A percentile compares a stretch with the other conserved stretches of the same genome.
These are phyloP conservation scores for Gnomoniopsis sp. DNA, from an alignment of 2,329 filamentous ascomycete species.

Conservation along the genomic window DNA sequence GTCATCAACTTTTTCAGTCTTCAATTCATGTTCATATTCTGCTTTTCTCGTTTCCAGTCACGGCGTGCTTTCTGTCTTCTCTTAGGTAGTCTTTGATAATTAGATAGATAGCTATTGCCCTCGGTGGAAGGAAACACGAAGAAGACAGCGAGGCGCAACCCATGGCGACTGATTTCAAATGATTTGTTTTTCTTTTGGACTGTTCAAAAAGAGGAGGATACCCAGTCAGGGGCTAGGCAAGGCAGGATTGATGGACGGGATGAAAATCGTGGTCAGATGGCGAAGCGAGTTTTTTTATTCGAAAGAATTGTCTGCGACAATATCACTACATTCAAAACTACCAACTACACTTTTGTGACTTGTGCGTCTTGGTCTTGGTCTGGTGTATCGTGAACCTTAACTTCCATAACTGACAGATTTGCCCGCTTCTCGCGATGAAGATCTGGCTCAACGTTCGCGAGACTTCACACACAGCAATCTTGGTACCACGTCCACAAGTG, in stretches of 20 bases:
- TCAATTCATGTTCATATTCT: not conserved
- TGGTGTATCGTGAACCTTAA: no score
- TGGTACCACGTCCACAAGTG: no score
- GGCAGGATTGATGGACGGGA: not conserved
- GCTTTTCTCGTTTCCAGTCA: not conserved
- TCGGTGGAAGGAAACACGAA: not conserved
- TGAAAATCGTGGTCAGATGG: not conserved
- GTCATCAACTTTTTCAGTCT: not conserved
- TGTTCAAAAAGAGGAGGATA: conserved; percentile 13
- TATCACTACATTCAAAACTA: not conserved
- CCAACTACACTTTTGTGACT: not conserved
- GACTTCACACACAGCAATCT: no score
- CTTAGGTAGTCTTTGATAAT: conserved; percentile 4
- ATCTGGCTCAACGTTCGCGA: no score
- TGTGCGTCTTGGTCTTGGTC: not conserved
- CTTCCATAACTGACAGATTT: no score
- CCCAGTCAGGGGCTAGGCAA: conserved; percentile 4
- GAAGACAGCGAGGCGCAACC: conserved; percentile 12
- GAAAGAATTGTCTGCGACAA: conserved; percentile 4
- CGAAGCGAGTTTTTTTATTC: not conserved
- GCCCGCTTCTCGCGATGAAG: no score
- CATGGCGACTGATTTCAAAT: not conserved
- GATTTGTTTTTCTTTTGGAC: not conserved
- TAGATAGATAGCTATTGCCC: conserved; percentile 8
- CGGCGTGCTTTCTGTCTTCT: not conserved